Conservation (phyloP, 805 yeast genomes). For the Allodekkera sacchari region DNA sequence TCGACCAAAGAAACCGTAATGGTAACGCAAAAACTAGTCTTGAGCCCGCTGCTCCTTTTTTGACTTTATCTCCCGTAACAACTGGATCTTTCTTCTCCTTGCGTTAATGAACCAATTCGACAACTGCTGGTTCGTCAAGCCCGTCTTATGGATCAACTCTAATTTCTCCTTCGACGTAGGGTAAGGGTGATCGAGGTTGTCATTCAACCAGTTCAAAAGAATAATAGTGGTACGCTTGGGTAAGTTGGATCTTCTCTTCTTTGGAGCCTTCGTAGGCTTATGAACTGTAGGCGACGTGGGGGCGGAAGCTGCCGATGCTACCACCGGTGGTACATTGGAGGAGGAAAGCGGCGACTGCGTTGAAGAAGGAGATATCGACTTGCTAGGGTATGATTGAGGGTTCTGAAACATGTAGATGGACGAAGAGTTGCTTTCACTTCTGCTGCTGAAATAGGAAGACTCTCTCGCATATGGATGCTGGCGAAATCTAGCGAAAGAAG, state of each 20-base stretch:
- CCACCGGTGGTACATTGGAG: too few relatives aligned
- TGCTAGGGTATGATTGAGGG: too few relatives aligned
- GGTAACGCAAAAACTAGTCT: neutral
- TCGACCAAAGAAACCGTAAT: neutral
- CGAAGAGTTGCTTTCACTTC: too few relatives aligned
- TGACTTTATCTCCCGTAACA: conserved; percentile 31
- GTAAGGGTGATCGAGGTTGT: conserved; percentile 50
- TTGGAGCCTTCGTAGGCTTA: too few relatives aligned
- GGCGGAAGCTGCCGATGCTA: too few relatives aligned
- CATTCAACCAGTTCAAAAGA: conserved; percentile 45
- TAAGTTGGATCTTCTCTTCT: conserved; percentile 39
- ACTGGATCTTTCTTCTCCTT: conserved; percentile 47
- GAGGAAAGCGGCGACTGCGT: too few relatives aligned
- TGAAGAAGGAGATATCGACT: too few relatives aligned
- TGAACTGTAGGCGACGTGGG: too few relatives aligned
- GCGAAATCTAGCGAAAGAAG: too few relatives aligned
- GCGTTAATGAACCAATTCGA: conserved; percentile 60
- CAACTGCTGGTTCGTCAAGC: conserved; percentile 49
- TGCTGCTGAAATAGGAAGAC: too few relatives aligned
- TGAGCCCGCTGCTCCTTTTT: conserved; percentile 15
- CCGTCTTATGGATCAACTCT: conserved; percentile 45
- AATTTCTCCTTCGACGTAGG: conserved; percentile 51
- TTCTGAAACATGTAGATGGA: conserved; percentile 3
- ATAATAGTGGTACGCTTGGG: conserved; percentile 54
- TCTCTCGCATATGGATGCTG: too few relatives aligned